Evolutionary conservation across 2,329 filamentous ascomycete species (phyloP).

Genomic region (Didymella pomorum): DNA sequence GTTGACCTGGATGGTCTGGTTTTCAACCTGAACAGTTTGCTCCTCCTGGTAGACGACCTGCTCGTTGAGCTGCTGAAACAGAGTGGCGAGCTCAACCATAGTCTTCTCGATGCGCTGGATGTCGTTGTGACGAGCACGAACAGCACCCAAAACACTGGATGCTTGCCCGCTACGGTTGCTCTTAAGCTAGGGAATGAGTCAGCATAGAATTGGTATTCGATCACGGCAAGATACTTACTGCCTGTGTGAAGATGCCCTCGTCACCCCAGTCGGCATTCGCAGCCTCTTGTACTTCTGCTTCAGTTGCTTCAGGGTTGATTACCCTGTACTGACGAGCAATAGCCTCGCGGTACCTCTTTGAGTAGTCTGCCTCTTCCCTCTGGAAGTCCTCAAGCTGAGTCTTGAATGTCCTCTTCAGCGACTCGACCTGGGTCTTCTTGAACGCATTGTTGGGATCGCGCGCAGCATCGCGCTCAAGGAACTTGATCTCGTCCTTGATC

Average conservation of each 20-base stretch:
- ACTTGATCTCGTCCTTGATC: slow-evolving; percentile 81
- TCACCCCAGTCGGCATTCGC: slow-evolving; percentile 76
- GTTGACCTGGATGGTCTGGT: slow-evolving; percentile 70
- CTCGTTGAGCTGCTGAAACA: slow-evolving; percentile 79
- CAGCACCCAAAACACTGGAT: slow-evolving; percentile 75
- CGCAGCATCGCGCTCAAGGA: slow-evolving; percentile 73
- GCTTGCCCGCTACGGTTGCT: slow-evolving; percentile 78
- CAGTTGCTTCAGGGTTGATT: slow-evolving; percentile 80
- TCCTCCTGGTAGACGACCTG: slow-evolving; percentile 76
- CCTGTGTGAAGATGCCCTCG: slow-evolving; percentile 82
- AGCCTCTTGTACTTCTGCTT: slow-evolving; percentile 74
- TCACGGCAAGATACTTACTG: slow-evolving; percentile 63
- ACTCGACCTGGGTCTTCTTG: slow-evolving; percentile 74
- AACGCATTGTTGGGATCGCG: slow-evolving; percentile 69
- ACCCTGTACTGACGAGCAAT: slow-evolving; percentile 83
- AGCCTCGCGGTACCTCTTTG: slow-evolving; percentile 76
- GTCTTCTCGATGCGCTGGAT: slow-evolving; percentile 82
- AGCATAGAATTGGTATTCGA: background rate
- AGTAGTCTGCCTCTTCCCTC: slow-evolving; percentile 74
- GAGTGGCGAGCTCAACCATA: slow-evolving; percentile 70
- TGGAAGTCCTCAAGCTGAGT: slow-evolving; percentile 75
- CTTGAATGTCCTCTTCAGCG: slow-evolving; percentile 76
- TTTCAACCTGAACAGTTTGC: slow-evolving; percentile 68
- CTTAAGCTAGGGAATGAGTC: slow-evolving; percentile 65
- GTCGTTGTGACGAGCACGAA: slow-evolving; percentile 83